A percentile compares a stretch with the other conserved stretches of the same genome.
phyloP scores from a whole-genome alignment of 2,329 filamentous ascomycete genomes.

The Botrytis fragariae region DNA sequence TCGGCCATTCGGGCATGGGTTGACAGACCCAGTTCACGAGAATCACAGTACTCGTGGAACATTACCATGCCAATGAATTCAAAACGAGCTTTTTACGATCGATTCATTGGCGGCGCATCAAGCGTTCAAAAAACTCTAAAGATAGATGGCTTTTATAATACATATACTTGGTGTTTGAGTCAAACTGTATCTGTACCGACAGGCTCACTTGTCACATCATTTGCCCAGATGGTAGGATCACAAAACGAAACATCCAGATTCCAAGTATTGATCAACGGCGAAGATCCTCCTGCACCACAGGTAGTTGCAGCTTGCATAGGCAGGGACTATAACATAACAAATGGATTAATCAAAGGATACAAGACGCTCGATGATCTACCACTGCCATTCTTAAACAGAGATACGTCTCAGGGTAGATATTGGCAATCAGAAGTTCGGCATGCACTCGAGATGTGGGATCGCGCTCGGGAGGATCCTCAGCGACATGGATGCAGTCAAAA shows the following conservation, averaged over 20 bases:
- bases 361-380: not conserved
- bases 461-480: not conserved
- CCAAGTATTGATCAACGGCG: not conserved
- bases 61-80: not conserved
- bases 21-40: not conserved
- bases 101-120: not conserved
- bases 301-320: not conserved
- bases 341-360: not conserved
- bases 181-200: not conserved
- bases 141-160: not conserved
- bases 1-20: not conserved
- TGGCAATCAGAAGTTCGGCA: not conserved
- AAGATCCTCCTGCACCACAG: not conserved
- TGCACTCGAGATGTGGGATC: not conserved
- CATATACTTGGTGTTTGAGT: not conserved
- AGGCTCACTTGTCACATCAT: not conserved
- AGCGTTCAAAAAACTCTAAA: not conserved
- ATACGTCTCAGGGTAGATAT: not conserved
- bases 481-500: not conserved
- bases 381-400: not conserved
- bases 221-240: not conserved
- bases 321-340: not conserved
- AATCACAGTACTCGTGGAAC: not conserved
- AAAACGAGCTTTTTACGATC: not conserved
- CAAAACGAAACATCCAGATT: not conserved